Evolutionary conservation across 768 basidiomycete species (phyloP).

Genomic region (Russula brevipes): DNA sequence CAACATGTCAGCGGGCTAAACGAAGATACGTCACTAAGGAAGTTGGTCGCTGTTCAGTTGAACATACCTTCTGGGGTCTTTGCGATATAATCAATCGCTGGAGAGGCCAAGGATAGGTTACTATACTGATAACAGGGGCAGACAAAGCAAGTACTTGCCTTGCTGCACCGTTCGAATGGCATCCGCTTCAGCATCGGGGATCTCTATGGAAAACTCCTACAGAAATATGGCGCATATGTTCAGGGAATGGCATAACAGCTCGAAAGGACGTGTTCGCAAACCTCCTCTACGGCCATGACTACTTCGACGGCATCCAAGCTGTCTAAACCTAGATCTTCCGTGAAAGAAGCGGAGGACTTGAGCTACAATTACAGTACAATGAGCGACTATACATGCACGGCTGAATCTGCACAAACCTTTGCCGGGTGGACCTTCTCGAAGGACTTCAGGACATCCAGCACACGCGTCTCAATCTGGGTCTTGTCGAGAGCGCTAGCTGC

Average conservation of each 20-base stretch:
- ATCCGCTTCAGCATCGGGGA: conserved; percentile 95
- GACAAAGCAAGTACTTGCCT: conserved; percentile 46
- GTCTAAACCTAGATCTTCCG: conserved; percentile 84
- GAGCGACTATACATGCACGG: not conserved
- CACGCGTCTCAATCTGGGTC: conserved; percentile 64
- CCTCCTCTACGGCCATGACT: conserved; percentile 98
- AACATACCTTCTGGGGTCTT: conserved; percentile 80
- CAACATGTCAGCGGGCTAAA: conserved; percentile 17
- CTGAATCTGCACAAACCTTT: conserved; percentile 45
- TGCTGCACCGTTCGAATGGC: conserved; percentile 88
- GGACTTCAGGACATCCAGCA: conserved; percentile 77
- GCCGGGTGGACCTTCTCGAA: conserved; percentile 82
- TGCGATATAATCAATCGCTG: conserved; percentile 92
- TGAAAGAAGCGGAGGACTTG: conserved; percentile 57
- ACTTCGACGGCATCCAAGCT: conserved; percentile 97
- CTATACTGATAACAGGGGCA: conserved; percentile 17
- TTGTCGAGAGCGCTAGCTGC: conserved; percentile 60
- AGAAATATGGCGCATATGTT: not conserved
- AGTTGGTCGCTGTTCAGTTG: not conserved
- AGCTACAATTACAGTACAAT: conserved; percentile 43
- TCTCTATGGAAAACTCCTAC: conserved; percentile 99
- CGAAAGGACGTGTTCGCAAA: conserved; percentile 26
- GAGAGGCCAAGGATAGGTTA: conserved; percentile 7
- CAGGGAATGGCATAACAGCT: conserved; percentile 6
- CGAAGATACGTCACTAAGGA: not conserved